Base-by-base conservation (phyloP, 805 yeast genomes). In the Nakazawaea siamensis region DNA sequence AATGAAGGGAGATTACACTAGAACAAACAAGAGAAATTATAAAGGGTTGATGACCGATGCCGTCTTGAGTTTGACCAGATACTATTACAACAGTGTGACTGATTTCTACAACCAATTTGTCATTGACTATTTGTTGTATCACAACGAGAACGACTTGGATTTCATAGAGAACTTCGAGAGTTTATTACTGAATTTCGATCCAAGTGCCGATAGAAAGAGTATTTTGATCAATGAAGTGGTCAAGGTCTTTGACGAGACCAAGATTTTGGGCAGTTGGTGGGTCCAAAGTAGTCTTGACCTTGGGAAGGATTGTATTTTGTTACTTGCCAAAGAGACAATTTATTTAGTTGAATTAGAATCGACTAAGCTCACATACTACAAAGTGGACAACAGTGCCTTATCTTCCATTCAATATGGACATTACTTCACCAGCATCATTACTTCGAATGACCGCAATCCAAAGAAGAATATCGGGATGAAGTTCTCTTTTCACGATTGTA, bases 1-100 rank as follows among this genome's bases (percentile, higher is more conserved):
- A 0, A 50, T 73, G 39, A 67, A 66, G 41, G 71, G 71, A 5
- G 73, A 66, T 35, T 66, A 51, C 41, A 67, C 70, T 1, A 43
- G 73, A 38, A 62, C 67, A 1, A 54, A 61, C 12, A 56, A 60
- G 38, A 50, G 73, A 29, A 59, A 60, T 33, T 58, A 63, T 35
- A 45, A 52, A 20, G 72, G 73, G 0, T 48, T 66, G 5, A 37
- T 66, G 19, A 63, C 54, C 18, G 73, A 66, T 44, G 71, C 66
- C 4, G 46, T 61, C 31, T 43, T 64, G 34, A 60, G 70, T 0
- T 36, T 67, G 37, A 55, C 65, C 2, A 45, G 73, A 28, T 66
- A 62, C 38, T 66, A 58, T 38, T 55, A 64, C 25, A 70, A 70
- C 1, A 58, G 55, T 34, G 50, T 67, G n/a, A 50, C 60, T 17